Evolutionary conservation across 352 stramenopile species (phyloP), one percentile per base, ranked within the genome.

Genomic region (Globisporangium megalacanthum): DNA sequence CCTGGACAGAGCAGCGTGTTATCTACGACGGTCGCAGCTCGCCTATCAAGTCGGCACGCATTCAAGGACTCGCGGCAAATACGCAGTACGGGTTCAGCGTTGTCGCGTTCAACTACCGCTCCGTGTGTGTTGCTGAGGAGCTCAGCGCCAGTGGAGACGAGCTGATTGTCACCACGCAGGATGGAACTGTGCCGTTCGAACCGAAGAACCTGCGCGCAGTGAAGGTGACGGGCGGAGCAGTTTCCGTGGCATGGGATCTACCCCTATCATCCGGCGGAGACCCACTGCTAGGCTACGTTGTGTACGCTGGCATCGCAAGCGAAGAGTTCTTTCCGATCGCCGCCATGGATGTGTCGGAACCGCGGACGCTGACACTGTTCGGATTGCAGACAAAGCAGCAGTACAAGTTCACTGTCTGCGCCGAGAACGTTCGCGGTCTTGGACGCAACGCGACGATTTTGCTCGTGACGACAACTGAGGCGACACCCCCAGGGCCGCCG

Each of bases 11-110:
- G 0, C 48, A 54, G 1, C 39, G 55, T 3, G 41, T 77, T 35
- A 75, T 70, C 3, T 86, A 86, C 44, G 72, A 88, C 20, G 67
- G 63, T 2, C 53, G 63, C 7, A 59, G 57, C 6, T 83, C 69
- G 0, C 15, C 61, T 0, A 45, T 37, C 0, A 56, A 44, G 45
- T 67, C 35, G 2, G 62, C 73, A 4, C 51, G 72, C 1, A 60
- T 88, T 11, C 13, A 50, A 4, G 67, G 65, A 8, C 64, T 88
- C 8, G 13, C 56, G 2, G 61, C 69, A 15, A 83, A 69, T 39
- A 84, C 71, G 0, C 44, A 61, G 3, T 88, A 88, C 47, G 72
- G 55, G 8, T 83, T 88, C 52, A 75, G 62, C 7, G 61, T 86
- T 1, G 56, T 45, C 6, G 66, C 69, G 2, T 76, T 76, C 37